phyloP scores from a whole-genome alignment of 768 basidiomycete genomes.

The Neoboletus magnificus region DNA sequence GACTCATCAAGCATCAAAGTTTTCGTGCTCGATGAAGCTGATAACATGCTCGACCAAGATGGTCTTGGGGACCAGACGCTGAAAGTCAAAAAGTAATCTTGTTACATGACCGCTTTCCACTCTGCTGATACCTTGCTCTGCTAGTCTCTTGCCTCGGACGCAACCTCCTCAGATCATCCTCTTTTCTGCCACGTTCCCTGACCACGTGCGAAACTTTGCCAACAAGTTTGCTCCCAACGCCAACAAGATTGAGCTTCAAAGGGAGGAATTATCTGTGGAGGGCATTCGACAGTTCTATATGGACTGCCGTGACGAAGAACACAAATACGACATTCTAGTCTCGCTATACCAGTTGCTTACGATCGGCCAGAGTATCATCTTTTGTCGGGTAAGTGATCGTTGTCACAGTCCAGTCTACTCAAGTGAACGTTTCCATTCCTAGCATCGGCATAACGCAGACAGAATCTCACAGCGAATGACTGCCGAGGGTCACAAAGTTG shows the following conservation, averaged over 20 bases:
- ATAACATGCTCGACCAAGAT: conserved; percentile 97
- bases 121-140: conserved; percentile 9
- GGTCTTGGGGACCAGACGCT: conserved; percentile 92
- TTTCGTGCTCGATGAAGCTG: conserved; percentile 96
- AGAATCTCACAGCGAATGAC: conserved; percentile 88
- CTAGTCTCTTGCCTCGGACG: conserved; percentile 55
- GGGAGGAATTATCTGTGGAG: conserved; percentile 90
- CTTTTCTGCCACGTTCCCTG: conserved; percentile 98
- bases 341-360: conserved; percentile 87
- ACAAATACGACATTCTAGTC: conserved; percentile 95
- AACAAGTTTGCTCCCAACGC: conserved; percentile 88
- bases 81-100: conserved; percentile 83
- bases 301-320: conserved; percentile 87
- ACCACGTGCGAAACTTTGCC: conserved; percentile 89
- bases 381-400: conserved; percentile 70
- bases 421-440: neutral
- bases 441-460: conserved; percentile 93
- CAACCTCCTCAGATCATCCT: conserved; percentile 80
- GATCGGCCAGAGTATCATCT: conserved; percentile 98
- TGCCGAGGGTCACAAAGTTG: conserved; percentile 92
- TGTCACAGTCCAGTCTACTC: neutral
- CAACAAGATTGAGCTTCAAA: conserved; percentile 94
- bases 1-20: conserved; percentile 82
- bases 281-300: conserved; percentile 97
- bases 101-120: neutral